Percentiles rank a stretch among this genome's conserved stretches.
Evolutionary conservation across 768 basidiomycete genomes (phyloP).

Genomic region (Pleurotus djamor): DNA sequence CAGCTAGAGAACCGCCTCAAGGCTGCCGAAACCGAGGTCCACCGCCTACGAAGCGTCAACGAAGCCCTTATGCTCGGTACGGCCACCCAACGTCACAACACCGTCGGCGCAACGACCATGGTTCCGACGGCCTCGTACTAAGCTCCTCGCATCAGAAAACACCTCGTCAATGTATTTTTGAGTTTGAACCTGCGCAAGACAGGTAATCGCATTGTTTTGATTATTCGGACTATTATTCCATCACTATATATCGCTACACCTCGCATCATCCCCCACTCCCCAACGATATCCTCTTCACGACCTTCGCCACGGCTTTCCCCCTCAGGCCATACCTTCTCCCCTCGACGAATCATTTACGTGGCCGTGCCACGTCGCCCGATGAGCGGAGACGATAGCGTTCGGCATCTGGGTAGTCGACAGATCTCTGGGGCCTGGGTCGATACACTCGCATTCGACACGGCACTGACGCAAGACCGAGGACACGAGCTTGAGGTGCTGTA

Average conservation of each 20-base stretch:
- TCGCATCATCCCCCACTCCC: background rate
- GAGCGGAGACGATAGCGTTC: constrained; percentile 12
- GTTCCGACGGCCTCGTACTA: constrained; percentile 37
- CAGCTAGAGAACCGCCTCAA: constrained; percentile 76
- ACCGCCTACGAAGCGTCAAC: constrained; percentile 74
- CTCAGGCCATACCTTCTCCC: background rate
- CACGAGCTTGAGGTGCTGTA: constrained; percentile 52
- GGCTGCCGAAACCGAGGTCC: constrained; percentile 76
- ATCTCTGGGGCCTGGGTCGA: constrained; percentile 47
- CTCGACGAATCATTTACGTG: constrained; percentile 1
- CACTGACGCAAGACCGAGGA: constrained; percentile 69
- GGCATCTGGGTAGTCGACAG: constrained; percentile 44
- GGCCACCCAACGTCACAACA: constrained; percentile 63
- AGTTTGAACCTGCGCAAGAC: constrained; percentile 23
- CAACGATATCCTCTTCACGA: constrained; percentile 2
- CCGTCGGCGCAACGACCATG: constrained; percentile 50
- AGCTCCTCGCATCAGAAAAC: constrained; percentile 30
- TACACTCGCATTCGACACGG: constrained; percentile 46
- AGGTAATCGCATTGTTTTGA: constrained; percentile 11
- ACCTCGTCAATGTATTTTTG: constrained; percentile 32
- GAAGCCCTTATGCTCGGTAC: constrained; percentile 88
- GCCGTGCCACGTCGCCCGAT: constrained; percentile 7
- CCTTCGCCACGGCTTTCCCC: background rate
- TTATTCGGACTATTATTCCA: constrained; percentile 11
- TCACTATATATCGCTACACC: background rate